Conservation (phyloP, 164 flowering plant species). For the Annona squamosa region DNA sequence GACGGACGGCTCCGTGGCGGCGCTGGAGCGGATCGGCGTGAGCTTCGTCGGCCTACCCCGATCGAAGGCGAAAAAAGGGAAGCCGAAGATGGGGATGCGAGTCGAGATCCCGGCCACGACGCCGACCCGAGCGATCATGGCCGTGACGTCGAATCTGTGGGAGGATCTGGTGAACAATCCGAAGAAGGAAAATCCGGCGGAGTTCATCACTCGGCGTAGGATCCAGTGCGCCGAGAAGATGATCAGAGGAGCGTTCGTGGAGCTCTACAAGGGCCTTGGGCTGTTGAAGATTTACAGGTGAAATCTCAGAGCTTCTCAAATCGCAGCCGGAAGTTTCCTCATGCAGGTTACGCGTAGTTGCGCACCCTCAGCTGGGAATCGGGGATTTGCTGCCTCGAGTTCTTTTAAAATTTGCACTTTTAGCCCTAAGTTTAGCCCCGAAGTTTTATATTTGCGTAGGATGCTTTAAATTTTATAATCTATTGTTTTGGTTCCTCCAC, state of each 20-base stretch:
- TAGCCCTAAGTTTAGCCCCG: too few relatives aligned
- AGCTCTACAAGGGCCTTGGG: conserved; percentile 82
- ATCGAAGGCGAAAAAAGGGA: conserved; percentile 48
- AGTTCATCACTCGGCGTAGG: conserved; percentile 54
- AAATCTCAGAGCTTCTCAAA: too few relatives aligned
- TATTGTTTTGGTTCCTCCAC: too few relatives aligned
- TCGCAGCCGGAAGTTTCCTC: too few relatives aligned
- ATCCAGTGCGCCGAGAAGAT: conserved; percentile 86
- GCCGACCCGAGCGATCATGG: conserved; percentile 52
- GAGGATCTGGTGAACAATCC: conserved; percentile 77
- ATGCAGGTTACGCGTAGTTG: too few relatives aligned
- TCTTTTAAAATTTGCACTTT: too few relatives aligned
- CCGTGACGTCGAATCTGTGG: conserved; percentile 66
- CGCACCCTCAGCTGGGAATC: too few relatives aligned
- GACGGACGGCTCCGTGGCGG: conserved; percentile 38
- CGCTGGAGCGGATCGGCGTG: conserved; percentile 50
- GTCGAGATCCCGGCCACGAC: conserved; percentile 67
- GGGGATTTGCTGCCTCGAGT: too few relatives aligned
- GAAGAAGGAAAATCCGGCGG: conserved; percentile 47
- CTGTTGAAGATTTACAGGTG: conserved; percentile 80
- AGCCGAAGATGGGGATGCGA: conserved; percentile 50
- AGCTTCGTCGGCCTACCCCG: conserved; percentile 33
- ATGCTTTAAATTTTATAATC: too few relatives aligned
- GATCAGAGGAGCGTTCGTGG: conserved; percentile 86
- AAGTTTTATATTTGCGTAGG: too few relatives aligned